These are phyloP conservation scores for Nepenthes alata DNA, from an alignment of 179 eudicot genomes.

Conservation along the genomic window DNA sequence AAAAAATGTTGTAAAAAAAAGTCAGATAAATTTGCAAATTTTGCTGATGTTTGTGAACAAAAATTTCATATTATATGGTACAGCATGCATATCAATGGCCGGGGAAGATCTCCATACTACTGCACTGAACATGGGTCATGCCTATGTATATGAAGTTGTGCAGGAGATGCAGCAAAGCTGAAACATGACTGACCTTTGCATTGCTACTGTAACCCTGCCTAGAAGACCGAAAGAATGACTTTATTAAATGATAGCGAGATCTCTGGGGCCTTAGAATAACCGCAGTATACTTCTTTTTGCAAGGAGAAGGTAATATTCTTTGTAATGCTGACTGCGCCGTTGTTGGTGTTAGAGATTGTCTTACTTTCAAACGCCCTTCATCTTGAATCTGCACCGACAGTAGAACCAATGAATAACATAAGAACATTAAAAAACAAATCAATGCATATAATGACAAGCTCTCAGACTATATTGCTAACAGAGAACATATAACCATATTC, in stretches of 20 bases:
- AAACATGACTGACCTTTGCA: constrained; percentile 45
- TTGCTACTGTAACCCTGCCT: constrained; percentile 16
- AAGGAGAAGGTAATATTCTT: constrained; percentile 71
- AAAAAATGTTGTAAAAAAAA: too few species aligned
- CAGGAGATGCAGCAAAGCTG: neutral
- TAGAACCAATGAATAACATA: neutral
- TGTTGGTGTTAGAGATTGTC: constrained; percentile 43
- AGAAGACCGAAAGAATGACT: constrained; percentile 18
- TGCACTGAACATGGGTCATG: neutral
- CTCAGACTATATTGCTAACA: neutral
- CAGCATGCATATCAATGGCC: neutral
- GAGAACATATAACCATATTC: neutral
- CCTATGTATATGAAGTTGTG: neutral
- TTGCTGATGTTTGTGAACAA: too few species aligned
- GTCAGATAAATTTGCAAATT: too few species aligned
- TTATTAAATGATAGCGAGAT: constrained; percentile 26
- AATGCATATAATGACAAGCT: neutral
- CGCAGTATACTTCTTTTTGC: constrained; percentile 59
- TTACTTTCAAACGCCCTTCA: constrained; percentile 49
- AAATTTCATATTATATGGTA: neutral
- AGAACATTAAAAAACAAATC: neutral
- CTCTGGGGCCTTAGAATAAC: constrained; percentile 69
- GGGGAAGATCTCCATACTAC: neutral
- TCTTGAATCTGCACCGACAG: constrained; percentile 49
- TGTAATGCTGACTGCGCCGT: constrained; percentile 56